These are phyloP conservation scores for Torulaspora gathmanii DNA, from an alignment of 805 yeast genomes.

Conservation along the genomic window DNA sequence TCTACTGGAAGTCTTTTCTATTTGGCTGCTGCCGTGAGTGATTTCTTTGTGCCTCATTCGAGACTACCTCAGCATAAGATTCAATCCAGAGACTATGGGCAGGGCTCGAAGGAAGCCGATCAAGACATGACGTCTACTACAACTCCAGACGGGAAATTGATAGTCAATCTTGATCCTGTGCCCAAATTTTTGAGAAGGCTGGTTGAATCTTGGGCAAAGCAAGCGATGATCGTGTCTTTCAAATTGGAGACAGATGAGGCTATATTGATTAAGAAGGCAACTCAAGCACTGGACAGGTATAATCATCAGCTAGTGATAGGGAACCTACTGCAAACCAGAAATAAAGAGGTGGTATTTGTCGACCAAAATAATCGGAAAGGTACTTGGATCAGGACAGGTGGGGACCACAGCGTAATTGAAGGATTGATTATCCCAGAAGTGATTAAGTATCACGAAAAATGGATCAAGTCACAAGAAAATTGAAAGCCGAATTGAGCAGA, in stretches of 20 bases:
- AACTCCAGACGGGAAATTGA: conserved; percentile 56
- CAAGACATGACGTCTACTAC: conserved; percentile 18
- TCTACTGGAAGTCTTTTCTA: conserved; percentile 67
- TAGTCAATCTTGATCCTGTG: conserved; percentile 88
- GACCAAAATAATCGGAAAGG: conserved; percentile 29
- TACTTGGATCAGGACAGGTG: conserved; percentile 51
- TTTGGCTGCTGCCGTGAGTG: conserved; percentile 96
- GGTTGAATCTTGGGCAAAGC: conserved; percentile 92
- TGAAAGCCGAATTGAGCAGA: neutral
- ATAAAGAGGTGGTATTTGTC: conserved; percentile 83
- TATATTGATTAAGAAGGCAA: conserved; percentile 69
- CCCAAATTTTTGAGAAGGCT: conserved; percentile 87
- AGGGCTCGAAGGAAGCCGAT: conserved; percentile 39
- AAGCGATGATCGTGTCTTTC: conserved; percentile 90
- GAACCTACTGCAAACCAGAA: conserved; percentile 82
- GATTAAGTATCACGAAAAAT: conserved; percentile 53
- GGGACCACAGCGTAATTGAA: conserved; percentile 53
- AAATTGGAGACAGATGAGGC: conserved; percentile 83
- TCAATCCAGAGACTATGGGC: conserved; percentile 65
- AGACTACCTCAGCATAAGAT: conserved; percentile 91
- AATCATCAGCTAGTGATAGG: conserved; percentile 95
- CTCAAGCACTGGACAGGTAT: conserved; percentile 74
- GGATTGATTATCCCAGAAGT: conserved; percentile 75
- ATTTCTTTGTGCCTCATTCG: conserved; percentile 84
- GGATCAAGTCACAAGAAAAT: conserved; percentile 44